Conservation (phyloP, 805 yeast genomes). For the Blastobotrys americana region DNA sequence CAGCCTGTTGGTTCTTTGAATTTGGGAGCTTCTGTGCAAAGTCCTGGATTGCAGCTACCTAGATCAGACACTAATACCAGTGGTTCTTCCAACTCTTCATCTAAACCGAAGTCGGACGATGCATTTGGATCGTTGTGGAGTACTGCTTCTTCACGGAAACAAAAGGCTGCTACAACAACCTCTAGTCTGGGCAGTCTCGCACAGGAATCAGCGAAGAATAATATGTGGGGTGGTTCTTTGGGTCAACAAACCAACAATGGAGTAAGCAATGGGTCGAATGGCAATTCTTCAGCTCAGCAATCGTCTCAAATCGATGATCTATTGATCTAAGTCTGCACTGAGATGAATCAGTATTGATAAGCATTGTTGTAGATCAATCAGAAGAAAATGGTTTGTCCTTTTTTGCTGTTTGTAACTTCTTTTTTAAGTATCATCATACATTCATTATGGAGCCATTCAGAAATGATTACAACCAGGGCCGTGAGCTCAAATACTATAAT, state of each 20-base stretch:
- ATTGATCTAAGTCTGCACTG: not conserved
- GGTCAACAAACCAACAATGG: not conserved
- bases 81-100: constrained; percentile 5
- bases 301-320: not conserved
- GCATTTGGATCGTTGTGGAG: constrained; percentile 37
- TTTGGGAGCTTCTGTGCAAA: not conserved
- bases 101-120: constrained; percentile 23
- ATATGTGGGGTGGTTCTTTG: constrained; percentile 22
- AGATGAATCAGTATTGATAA: too few relatives aligned
- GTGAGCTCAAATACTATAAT: too few relatives aligned
- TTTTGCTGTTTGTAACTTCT: constrained; percentile 2
- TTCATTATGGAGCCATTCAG: too few relatives aligned
- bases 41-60: not conserved
- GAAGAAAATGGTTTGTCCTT: not conserved
- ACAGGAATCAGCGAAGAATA: constrained; percentile 24
- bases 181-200: constrained; percentile 21
- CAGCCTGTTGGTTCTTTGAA: not conserved
- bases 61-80: not conserved
- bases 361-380: too few relatives aligned
- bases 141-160: constrained; percentile 23
- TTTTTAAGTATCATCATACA: constrained; percentile 2
- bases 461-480: too few relatives aligned
- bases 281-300: not conserved
- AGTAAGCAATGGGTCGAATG: not conserved
- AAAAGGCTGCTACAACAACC: constrained; percentile 13